phyloP scores from a whole-genome alignment of 352 stramenopile genomes.

The Pilasporangium apinafurcum region DNA sequence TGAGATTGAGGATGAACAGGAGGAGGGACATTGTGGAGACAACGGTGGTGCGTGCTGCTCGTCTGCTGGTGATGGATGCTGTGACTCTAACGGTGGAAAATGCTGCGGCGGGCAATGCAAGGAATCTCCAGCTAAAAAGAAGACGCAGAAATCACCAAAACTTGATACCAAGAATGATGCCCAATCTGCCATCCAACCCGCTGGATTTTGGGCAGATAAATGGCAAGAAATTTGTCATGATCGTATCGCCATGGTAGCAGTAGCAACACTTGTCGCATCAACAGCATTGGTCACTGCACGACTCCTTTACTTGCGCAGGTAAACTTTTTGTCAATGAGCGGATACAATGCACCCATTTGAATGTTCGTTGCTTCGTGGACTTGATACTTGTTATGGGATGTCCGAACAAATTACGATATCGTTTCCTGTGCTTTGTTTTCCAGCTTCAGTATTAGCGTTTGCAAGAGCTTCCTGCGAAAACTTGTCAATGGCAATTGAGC shows the following conservation, averaged over 20 bases:
- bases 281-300: slow-evolving; percentile 37
- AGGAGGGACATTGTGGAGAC: slow-evolving; percentile 24
- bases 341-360: background rate
- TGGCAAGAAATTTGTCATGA: slow-evolving; percentile 36
- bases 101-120: slow-evolving; percentile 8
- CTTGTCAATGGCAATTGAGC: slow-evolving; percentile 38
- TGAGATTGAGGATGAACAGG: slow-evolving; percentile 7
- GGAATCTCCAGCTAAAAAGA: slow-evolving; percentile 15
- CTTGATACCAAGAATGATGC: slow-evolving; percentile 1
- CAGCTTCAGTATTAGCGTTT: slow-evolving; percentile 50
- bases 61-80: slow-evolving; percentile 14
- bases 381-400: too few relatives aligned
- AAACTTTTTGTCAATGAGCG: background rate
- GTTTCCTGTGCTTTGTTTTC: slow-evolving; percentile 40
- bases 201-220: slow-evolving; percentile 7
- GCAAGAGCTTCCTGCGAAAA: slow-evolving; percentile 51
- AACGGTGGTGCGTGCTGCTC: slow-evolving; percentile 23
- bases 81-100: slow-evolving; percentile 9
- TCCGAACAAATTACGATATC: slow-evolving; percentile 1
- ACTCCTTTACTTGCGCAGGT: slow-evolving; percentile 33
- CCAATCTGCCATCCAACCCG: background rate
- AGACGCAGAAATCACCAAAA: slow-evolving; percentile 14
- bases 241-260: slow-evolving; percentile 38
- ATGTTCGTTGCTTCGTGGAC: too few relatives aligned
- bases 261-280: slow-evolving; percentile 44